phyloP scores from a whole-genome alignment of 2,329 filamentous ascomycete species.

The Beauveria bassiana region DNA sequence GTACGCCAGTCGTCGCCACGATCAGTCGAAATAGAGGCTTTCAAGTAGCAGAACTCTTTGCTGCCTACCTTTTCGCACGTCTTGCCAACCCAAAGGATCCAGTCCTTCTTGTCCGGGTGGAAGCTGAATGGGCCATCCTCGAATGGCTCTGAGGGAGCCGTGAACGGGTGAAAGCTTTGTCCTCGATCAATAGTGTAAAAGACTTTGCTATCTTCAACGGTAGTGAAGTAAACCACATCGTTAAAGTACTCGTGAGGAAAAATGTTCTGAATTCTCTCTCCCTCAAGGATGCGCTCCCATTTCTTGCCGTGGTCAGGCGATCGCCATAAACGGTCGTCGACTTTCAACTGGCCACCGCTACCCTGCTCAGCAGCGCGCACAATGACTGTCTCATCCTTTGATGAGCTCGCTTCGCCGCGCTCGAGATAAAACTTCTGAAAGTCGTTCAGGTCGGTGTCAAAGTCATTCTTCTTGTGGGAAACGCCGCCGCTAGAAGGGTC shows the following conservation, averaged over 20 bases:
- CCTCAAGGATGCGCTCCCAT: constrained; percentile 65
- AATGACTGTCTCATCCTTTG: constrained; percentile 65
- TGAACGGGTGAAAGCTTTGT: constrained; percentile 63
- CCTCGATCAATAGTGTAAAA: constrained; percentile 80
- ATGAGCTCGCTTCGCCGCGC: constrained; percentile 54
- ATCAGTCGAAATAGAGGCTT: constrained; percentile 71
- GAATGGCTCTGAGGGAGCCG: constrained; percentile 52
- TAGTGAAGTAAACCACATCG: constrained; percentile 82
- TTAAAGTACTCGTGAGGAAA: constrained; percentile 74
- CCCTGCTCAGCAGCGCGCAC: constrained; percentile 36
- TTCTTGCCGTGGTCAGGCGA: constrained; percentile 82
- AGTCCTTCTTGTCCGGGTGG: constrained; percentile 78
- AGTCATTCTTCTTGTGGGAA: constrained; percentile 48
- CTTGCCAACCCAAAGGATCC: constrained; percentile 83
- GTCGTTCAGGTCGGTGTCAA: constrained; percentile 47
- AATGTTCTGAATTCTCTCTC: constrained; percentile 62
- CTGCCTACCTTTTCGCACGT: constrained; percentile 52
- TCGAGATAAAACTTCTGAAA: constrained; percentile 70
- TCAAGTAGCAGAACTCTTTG: constrained; percentile 55
- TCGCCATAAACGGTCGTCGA: constrained; percentile 57
- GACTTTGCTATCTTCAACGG: constrained; percentile 50
- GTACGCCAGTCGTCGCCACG: constrained; percentile 74
- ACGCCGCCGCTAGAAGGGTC: constrained; percentile 61
- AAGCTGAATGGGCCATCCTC: constrained; percentile 54
- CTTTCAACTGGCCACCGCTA: constrained; percentile 21